Evolutionary conservation across 2,329 filamentous ascomycete species (phyloP), one percentile per base, ranked within the genome.

Genomic region (Monilinia vaccinii-corymbosi): DNA sequence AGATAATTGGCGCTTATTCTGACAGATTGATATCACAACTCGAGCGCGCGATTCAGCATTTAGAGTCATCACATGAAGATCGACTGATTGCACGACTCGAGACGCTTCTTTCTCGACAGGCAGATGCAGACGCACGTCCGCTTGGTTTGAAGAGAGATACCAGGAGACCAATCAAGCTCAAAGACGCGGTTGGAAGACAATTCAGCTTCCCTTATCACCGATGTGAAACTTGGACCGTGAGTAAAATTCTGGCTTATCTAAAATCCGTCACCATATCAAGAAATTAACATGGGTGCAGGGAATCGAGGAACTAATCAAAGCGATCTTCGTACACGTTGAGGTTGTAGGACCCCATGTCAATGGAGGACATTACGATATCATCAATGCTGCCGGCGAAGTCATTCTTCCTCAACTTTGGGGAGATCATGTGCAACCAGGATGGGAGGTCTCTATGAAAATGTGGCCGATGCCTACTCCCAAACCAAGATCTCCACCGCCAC

Each of bases 131-230:
- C 23, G 9, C 18, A 5, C 28, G 14, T 32, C 18, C 13, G 10
- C 42, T 28, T 11, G 9, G 31, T 42, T 47, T 8, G 13, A 51
- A 58, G 16, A 31, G 6, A 18, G 46, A 58, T 21, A 34, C 14
- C n/a, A 52, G 46, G 11, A 44, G 52, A 21, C 46, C 56, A 14
- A 89, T 96, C 72, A 87, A 86, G 67, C 96, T 96, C 76, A 95
- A 95, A 75, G 92, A 97, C 71, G 91, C 91, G 1, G 85, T 97
- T 18, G 89, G 90, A 32, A 82, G 92, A 65, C 96, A 95, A 73
- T 97, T 95, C 73, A 94, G 85, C 74, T 96, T 97, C 70, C 92
- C 92, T 1, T 97, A 87, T 75, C 84, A 92, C 64, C 73, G 95
- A 36, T 96, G 91, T 74, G 84, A 85, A 69, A 94, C 86, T 3